Evolutionary conservation across 208 protist genomes (phyloP).

Genomic region (Blechomonas ayalai): DNA sequence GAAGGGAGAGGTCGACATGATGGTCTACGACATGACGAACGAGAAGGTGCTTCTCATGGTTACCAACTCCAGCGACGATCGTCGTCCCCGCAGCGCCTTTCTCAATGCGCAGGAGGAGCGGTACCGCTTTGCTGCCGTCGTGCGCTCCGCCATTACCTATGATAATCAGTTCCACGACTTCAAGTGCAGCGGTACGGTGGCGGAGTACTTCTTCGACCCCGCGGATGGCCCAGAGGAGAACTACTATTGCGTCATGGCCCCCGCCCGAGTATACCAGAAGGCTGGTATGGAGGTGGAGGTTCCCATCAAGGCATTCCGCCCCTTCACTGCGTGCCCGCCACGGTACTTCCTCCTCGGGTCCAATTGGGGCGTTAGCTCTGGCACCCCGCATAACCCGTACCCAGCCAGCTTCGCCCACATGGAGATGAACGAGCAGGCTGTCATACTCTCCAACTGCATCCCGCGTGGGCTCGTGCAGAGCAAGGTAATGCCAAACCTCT

Average conservation of each 20-base stretch:
- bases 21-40: constrained; percentile 81
- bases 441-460: constrained; percentile 38
- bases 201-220: constrained; percentile 84
- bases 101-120: constrained; percentile 76
- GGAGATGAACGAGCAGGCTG: constrained; percentile 68
- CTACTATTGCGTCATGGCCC: constrained; percentile 86
- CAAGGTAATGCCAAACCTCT: constrained; percentile 48
- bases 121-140: constrained; percentile 75
- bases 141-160: constrained; percentile 69
- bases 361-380: constrained; percentile 65
- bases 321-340: constrained; percentile 71
- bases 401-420: constrained; percentile 62
- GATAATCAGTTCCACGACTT: constrained; percentile 80
- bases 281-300: constrained; percentile 39
- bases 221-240: constrained; percentile 72
- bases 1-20: constrained; percentile 55
- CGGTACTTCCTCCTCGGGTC: constrained; percentile 72
- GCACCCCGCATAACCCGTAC: constrained; percentile 48
- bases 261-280: constrained; percentile 52
- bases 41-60: constrained; percentile 84
- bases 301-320: constrained; percentile 62
- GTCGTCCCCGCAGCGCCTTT: constrained; percentile 54
- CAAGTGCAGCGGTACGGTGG: constrained; percentile 56
- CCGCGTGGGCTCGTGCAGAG: constrained; percentile 43
- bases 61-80: constrained; percentile 55